Evolutionary conservation across 202 grass and related monocot genomes (phyloP), one percentile per base, ranked within the genome.

Genomic region (Zoysia matrella): DNA sequence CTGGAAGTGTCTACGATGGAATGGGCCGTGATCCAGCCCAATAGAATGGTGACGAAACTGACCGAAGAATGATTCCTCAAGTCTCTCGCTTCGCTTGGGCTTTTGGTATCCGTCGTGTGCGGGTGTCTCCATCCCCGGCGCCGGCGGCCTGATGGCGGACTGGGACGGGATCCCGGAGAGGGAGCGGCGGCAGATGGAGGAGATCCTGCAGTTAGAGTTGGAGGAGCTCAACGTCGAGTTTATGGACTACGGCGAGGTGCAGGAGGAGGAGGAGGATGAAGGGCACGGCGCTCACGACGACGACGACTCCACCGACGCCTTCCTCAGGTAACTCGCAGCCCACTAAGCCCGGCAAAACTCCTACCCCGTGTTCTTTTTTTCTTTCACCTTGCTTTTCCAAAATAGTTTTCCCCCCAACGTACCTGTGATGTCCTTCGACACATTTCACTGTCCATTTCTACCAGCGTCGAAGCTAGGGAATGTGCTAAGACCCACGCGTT

Each of bases 111-210:
- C 12, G 80, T 61, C 72, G 48, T 22, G 67, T 65, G 11, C 9
- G 13, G 3, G 6, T 12, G 36, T 5, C 70, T 56, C 40, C 75
- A 70, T 69, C 69, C 5, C 65, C 43, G 66, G 67, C 74, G 75
- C 65, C 65, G 66, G 67, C 73, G 60, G 46, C 56, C 72, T 71
- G 83, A 93, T 86, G 89, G 83, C 52, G 15, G 72, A 89, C 60
- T 80, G 90, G 77, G 65, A 88, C 52, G 61, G 82, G 78, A 53
- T 95, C 76, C 86, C 86, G 63, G 84, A 80, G 90, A 82, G 84
- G 66, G 94, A 97, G 83, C 83, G 81, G 82, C 89, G 74, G 72
- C 89, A 85, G 80, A 98, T 94, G 90, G 92, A 91, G 85, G 90
- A 92, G 90, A 98, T 98, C 78, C 74, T 88, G 41, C 79, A 95